Percentiles rank a stretch among this genome's conserved stretches.
Evolutionary conservation across 768 basidiomycete genomes (phyloP).

Genomic region (Auricularia sp.): DNA sequence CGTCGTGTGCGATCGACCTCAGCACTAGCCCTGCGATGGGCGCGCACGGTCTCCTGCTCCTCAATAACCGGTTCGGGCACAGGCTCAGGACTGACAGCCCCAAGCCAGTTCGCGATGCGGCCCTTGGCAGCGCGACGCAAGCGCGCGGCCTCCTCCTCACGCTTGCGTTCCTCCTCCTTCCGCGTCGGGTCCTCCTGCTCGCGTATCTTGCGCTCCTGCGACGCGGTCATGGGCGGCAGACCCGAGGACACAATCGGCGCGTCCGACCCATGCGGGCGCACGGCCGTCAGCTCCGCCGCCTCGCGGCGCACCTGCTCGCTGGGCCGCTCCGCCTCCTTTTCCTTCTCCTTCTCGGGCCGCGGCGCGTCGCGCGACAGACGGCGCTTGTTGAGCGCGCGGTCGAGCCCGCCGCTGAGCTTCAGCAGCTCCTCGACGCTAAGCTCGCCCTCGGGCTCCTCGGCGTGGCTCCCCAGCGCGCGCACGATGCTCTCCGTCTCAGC

Average conservation of each 20-base stretch:
- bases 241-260: not conserved
- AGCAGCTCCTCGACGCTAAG: slow-evolving; percentile 1
- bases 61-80: not conserved
- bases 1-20: not conserved
- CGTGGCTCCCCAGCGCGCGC: not conserved
- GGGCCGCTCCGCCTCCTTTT: slow-evolving; percentile 12
- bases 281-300: slow-evolving; percentile 13
- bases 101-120: slow-evolving; percentile 70
- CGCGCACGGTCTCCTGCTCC: not conserved
- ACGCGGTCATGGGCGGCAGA: not conserved
- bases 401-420: not conserved
- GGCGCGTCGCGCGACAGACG: not conserved
- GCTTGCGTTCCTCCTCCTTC: slow-evolving; percentile 12
- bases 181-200: slow-evolving; percentile 9
- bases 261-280: slow-evolving; percentile 1
- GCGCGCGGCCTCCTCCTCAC: slow-evolving; percentile 28
- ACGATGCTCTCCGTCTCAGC: not conserved
- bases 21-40: not conserved
- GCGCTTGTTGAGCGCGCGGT: not conserved
- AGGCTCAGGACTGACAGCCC: slow-evolving; percentile 46
- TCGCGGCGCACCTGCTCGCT: not conserved
- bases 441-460: not conserved
- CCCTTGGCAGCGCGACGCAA: slow-evolving; percentile 47
- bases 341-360: slow-evolving; percentile 10
- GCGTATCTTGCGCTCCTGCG: slow-evolving; percentile 1